These are phyloP conservation scores for Biscutella laevigata DNA, from an alignment of 441 rosid species.

Conservation along the genomic window DNA sequence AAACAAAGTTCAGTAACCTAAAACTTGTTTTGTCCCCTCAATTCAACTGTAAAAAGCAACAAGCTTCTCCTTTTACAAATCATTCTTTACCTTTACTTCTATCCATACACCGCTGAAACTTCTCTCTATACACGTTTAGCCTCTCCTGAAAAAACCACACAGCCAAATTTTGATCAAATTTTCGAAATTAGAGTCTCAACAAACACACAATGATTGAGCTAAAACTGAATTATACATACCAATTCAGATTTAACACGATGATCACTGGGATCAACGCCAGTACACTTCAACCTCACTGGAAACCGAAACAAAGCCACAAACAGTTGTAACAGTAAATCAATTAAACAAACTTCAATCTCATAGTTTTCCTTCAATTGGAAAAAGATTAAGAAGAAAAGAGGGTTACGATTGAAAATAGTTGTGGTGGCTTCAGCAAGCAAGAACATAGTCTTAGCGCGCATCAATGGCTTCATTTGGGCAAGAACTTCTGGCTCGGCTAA, in stretches of 20 bases:
- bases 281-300: conserved; percentile 76
- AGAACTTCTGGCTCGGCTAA: conserved; percentile 55
- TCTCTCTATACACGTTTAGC: conserved; percentile 56
- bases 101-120: conserved; percentile 45
- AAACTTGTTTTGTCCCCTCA: not conserved
- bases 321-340: not conserved
- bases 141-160: conserved; percentile 48
- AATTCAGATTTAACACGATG: conserved; percentile 86
- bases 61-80: not conserved
- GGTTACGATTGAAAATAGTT: conserved; percentile 45
- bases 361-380: not conserved
- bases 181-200: conserved; percentile 3
- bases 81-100: conserved; percentile 56
- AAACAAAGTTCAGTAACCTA: not conserved
- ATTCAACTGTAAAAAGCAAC: not conserved
- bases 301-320: conserved; percentile 3
- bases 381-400: not conserved
- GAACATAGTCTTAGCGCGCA: conserved; percentile 56
- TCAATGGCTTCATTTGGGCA: conserved; percentile 54
- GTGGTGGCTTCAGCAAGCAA: conserved; percentile 69
- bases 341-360: not conserved
- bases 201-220: conserved; percentile 6
- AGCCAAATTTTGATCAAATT: not conserved
- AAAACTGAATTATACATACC: conserved; percentile 34
- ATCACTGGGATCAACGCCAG: conserved; percentile 64